These are phyloP conservation scores for Myxozyma mucilagina DNA, from an alignment of 805 yeast species.

Conservation along the genomic window DNA sequence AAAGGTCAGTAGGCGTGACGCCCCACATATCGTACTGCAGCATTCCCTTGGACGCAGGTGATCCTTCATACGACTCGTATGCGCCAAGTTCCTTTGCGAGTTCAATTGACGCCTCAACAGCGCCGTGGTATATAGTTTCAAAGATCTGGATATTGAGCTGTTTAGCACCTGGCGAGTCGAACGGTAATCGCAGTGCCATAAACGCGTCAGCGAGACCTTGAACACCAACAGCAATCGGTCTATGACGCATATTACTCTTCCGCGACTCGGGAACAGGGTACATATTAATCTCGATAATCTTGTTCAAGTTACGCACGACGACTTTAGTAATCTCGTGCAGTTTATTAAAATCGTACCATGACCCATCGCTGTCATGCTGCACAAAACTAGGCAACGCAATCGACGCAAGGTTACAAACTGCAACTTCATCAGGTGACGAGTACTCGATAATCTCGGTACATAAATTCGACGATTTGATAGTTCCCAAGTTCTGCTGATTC, in stretches of 20 bases:
- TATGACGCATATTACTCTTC: conserved; percentile 72
- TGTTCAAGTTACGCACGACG: conserved; percentile 74
- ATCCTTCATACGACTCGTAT: conserved; percentile 73
- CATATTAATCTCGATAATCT: conserved; percentile 76
- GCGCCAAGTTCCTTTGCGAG: conserved; percentile 68
- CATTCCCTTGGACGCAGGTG: conserved; percentile 85
- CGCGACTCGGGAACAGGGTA: conserved; percentile 83
- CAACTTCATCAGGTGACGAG: conserved; percentile 88
- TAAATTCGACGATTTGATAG: conserved; percentile 87
- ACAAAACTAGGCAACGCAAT: conserved; percentile 83
- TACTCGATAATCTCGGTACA: conserved; percentile 95
- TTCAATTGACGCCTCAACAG: conserved; percentile 83
- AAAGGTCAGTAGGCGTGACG: conserved; percentile 70
- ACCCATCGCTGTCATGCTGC: conserved; percentile 49
- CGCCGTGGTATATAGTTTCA: conserved; percentile 94
- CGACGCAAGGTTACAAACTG: conserved; percentile 94
- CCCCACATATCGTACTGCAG: conserved; percentile 90
- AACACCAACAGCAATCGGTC: conserved; percentile 98
- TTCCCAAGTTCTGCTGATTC: conserved; percentile 89
- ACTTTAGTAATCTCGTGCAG: conserved; percentile 78
- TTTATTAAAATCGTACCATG: conserved; percentile 66
- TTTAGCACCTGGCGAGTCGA: conserved; percentile 79
- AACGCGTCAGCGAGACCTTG: conserved; percentile 94
- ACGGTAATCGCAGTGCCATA: conserved; percentile 76
- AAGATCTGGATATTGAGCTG: conserved; percentile 78